Evolutionary conservation across 163 green algal genomes (phyloP), one percentile per base, ranked within the genome.

Genomic region (Scenedesmus sp.): DNA sequence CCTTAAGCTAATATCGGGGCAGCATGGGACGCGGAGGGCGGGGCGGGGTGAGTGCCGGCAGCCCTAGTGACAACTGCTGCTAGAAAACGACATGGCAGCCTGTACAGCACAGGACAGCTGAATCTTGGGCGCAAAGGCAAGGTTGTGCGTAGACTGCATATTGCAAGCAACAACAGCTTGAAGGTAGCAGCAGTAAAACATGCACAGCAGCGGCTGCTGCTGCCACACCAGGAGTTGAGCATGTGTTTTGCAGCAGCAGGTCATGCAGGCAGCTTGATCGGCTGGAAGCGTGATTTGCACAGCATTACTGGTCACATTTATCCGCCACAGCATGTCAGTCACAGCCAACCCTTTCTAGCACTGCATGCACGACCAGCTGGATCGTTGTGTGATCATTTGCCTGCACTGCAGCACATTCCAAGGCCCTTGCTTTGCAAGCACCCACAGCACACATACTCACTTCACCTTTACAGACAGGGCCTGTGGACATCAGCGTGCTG

Each of bases 41-140:
- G 40, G 65, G 65, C 65, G 65, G 65, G 65, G 65, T 76, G 65
- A 76, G 65, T 76, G 65, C 65, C 65, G 65, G 65, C 65, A 76
- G 65, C 65, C 65, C 65, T 76, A 76, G 65, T 76, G 65, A 76
- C 65, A 76, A 76, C 65, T 76, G 65, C 65, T 76, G 65, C 65
- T 76, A 40, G 65, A 76, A 72, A 6, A n/a, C 9, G 65, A 40
- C 65, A 76, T 76, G 65, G 65, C 65, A 76, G 65, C 65, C 30
- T 76, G 65, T 40, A 30, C 65, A 40, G 65, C 0, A 40, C 9
- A 76, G 30, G 30, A 76, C 65, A 18, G 37, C 30, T 76, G 30
- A 10, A 26, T 40, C 30, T 18, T 7, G 16, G 65, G 30, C 37
- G 1, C 65, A 40, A 16, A 40, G 6, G 7, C 7, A 40, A 22